Conservation (phyloP, 768 basidiomycete genomes). For the Agaricus blazei region DNA sequence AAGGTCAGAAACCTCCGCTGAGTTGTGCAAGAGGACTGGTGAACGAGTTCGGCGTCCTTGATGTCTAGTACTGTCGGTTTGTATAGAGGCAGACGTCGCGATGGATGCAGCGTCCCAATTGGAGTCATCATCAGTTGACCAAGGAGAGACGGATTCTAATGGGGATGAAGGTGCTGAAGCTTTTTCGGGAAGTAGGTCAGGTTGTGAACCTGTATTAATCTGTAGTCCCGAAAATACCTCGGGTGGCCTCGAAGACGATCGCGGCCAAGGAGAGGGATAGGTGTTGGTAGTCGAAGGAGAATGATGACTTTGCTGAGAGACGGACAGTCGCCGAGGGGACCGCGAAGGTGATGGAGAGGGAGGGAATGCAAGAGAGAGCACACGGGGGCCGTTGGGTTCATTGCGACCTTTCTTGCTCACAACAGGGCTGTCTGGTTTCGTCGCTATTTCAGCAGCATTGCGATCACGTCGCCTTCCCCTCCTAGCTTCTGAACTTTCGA, state of each 20-base stretch:
- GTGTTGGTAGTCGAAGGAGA: not conserved
- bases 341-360: conserved; percentile 52
- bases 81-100: conserved; percentile 57
- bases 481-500: conserved; percentile 23
- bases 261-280: not conserved
- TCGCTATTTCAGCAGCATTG: conserved; percentile 30
- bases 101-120: conserved; percentile 70
- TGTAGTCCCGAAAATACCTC: conserved; percentile 9
- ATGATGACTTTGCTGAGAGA: conserved; percentile 13
- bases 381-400: conserved; percentile 35
- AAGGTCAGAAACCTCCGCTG: not conserved
- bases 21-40: conserved; percentile 4
- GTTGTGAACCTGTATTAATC: conserved; percentile 13
- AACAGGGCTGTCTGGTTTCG: conserved; percentile 27
- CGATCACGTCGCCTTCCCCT: conserved; percentile 66
- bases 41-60: conserved; percentile 15
- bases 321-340: conserved; percentile 27
- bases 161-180: conserved; percentile 25
- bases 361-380: conserved; percentile 43
- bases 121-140: conserved; percentile 76
- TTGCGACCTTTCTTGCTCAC: conserved; percentile 22
- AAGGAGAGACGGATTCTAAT: conserved; percentile 46
- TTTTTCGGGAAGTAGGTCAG: not conserved
- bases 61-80: conserved; percentile 31
- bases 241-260: not conserved